Conservation (phyloP, 2,329 filamentous ascomycete genomes). For the Sporothrix schenckii region DNA sequence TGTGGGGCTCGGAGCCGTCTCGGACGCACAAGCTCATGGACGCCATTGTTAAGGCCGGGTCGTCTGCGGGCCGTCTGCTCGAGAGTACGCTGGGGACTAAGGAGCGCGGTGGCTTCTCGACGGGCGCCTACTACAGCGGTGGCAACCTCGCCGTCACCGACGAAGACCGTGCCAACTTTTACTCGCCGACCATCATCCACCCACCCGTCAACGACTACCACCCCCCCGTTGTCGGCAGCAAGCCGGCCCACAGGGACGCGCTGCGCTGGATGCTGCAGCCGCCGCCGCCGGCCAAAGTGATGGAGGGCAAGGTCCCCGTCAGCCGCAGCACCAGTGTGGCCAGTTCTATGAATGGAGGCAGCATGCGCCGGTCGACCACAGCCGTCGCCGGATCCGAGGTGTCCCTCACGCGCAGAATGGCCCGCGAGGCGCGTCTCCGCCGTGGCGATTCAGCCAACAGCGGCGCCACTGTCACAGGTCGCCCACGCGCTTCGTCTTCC, state of each 20-base stretch:
- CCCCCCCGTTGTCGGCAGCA: conserved; percentile 79
- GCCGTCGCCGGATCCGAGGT: conserved; percentile 30
- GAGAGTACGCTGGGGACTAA: conserved; percentile 57
- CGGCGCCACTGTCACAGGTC: not conserved
- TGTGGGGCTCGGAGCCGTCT: conserved; percentile 69
- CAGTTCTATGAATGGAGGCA: conserved; percentile 54
- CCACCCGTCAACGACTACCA: conserved; percentile 85
- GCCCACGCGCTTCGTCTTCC: conserved; percentile 20
- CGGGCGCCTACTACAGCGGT: conserved; percentile 5
- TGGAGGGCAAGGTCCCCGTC: conserved; percentile 81
- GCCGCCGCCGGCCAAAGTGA: conserved; percentile 83
- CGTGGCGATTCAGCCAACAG: conserved; percentile 32
- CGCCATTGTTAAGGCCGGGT: conserved; percentile 61
- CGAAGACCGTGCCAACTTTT: conserved; percentile 60
- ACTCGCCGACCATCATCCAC: conserved; percentile 56
- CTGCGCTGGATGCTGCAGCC: conserved; percentile 92
- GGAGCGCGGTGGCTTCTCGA: conserved; percentile 40
- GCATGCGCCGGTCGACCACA: conserved; percentile 7
- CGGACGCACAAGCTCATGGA: conserved; percentile 60
- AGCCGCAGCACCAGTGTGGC: conserved; percentile 63
- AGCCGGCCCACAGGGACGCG: conserved; percentile 68
- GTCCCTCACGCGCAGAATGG: conserved; percentile 33
- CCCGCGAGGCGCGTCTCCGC: conserved; percentile 32
- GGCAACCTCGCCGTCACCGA: conserved; percentile 46
- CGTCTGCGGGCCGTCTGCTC: conserved; percentile 57